A percentile compares a stretch with the other conserved stretches of the same genome.
Conservation (phyloP, 2,329 filamentous ascomycete species). For the Penicillium digitatum region DNA sequence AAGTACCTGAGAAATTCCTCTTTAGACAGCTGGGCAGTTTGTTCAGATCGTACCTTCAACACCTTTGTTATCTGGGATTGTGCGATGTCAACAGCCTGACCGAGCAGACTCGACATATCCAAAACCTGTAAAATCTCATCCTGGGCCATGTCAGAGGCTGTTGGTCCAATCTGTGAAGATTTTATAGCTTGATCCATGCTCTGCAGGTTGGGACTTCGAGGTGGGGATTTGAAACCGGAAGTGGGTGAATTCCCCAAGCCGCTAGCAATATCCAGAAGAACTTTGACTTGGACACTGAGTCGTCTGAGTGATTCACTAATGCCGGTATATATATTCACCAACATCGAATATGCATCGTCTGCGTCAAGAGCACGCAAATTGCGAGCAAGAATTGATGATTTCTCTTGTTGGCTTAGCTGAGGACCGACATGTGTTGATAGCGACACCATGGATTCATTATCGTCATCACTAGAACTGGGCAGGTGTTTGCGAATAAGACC, state of each 20-base stretch:
- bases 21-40: constrained; percentile 53
- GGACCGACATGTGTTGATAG: constrained; percentile 71
- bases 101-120: constrained; percentile 62
- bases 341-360: constrained; percentile 77
- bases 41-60: constrained; percentile 60
- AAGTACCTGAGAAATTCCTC: constrained; percentile 60
- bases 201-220: constrained; percentile 45
- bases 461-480: constrained; percentile 90
- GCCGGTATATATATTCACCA: constrained; percentile 77
- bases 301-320: constrained; percentile 83
- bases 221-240: constrained; percentile 45
- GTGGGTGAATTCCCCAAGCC: constrained; percentile 41
- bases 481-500: constrained; percentile 77
- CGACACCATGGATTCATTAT: constrained; percentile 84
- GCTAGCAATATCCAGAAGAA: constrained; percentile 90
- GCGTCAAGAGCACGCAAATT: constrained; percentile 81
- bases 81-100: constrained; percentile 63
- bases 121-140: constrained; percentile 61
- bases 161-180: constrained; percentile 22
- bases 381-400: constrained; percentile 79
- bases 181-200: constrained; percentile 42
- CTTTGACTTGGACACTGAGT: constrained; percentile 85
- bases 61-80: constrained; percentile 62
- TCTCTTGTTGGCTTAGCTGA: constrained; percentile 75
- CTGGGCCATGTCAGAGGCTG: constrained; percentile 40